Evolutionary conservation across 2,329 filamentous ascomycete genomes (phyloP).

Genomic region (Calycina herbarum): DNA sequence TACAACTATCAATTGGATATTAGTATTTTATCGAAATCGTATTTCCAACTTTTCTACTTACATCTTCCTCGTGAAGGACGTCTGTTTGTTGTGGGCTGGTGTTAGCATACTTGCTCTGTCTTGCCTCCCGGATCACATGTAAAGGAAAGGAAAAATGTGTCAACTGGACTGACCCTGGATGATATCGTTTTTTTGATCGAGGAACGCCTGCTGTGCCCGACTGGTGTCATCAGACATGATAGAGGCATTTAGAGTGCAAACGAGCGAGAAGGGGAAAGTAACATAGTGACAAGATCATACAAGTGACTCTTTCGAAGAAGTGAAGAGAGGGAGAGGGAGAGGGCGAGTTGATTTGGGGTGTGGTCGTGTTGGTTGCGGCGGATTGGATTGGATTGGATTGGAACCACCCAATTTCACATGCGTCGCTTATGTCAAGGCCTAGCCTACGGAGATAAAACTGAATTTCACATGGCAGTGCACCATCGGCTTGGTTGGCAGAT

Average conservation of each 20-base stretch:
- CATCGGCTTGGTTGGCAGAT: neutral
- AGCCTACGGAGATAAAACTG: too few relatives aligned
- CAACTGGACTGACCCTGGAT: constrained; percentile 27
- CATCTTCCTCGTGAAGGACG: constrained; percentile 39
- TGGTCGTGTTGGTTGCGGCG: constrained; percentile 1
- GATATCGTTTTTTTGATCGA: constrained; percentile 32
- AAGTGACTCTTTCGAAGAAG: constrained; percentile 4
- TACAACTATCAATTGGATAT: constrained; percentile 34
- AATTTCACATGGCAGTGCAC: neutral
- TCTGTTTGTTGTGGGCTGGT: constrained; percentile 22
- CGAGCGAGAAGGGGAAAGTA: constrained; percentile 7
- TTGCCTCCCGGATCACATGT: constrained; percentile 34
- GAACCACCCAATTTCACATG: constrained; percentile 4
- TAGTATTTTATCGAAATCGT: constrained; percentile 11
- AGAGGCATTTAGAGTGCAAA: constrained; percentile 29
- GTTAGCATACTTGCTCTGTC: neutral
- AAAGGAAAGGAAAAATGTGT: constrained; percentile 10
- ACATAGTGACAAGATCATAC: constrained; percentile 24
- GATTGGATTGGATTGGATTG: neutral
- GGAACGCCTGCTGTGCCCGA: constrained; percentile 29
- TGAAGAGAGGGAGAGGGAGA: constrained; percentile 6
- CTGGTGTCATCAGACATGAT: constrained; percentile 35
- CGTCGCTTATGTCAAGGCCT: neutral
- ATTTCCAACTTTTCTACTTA: constrained; percentile 20
- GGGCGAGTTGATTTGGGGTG: constrained; percentile 4